A percentile compares a stretch with the other conserved stretches of the same genome.
These are phyloP conservation scores for Shiraia sp. DNA, from an alignment of 2,329 filamentous ascomycete species.

Conservation along the genomic window DNA sequence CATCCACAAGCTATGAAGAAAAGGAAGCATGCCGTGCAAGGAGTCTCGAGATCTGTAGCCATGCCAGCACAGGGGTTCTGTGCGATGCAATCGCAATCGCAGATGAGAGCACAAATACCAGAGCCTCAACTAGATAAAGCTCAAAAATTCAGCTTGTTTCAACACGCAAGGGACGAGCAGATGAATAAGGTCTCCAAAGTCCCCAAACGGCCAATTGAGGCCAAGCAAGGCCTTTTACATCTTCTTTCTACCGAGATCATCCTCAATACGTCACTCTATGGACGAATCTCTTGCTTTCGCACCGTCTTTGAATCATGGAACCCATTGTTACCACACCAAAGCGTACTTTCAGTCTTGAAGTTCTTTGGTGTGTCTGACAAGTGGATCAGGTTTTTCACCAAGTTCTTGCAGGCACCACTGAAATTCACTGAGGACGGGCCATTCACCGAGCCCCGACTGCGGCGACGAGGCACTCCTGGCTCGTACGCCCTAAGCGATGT, in stretches of 20 bases:
- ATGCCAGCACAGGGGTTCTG: too few species aligned
- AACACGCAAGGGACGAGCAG: too few species aligned
- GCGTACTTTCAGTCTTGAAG: slow-evolving; percentile 48
- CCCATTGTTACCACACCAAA: slow-evolving; percentile 48
- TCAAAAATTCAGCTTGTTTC: too few species aligned
- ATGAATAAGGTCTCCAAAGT: slow-evolving; percentile 1
- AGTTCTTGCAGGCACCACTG: slow-evolving; percentile 52
- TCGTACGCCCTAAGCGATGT: slow-evolving; percentile 53
- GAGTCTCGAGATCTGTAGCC: too few species aligned
- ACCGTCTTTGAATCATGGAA: slow-evolving; percentile 39
- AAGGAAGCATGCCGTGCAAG: too few species aligned
- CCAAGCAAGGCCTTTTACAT: slow-evolving; percentile 37
- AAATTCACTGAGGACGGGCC: slow-evolving; percentile 46
- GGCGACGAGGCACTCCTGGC: slow-evolving; percentile 52
- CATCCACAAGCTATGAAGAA: too few species aligned
- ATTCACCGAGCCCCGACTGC: slow-evolving; percentile 41
- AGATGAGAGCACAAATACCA: too few species aligned
- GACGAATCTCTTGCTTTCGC: slow-evolving; percentile 36
- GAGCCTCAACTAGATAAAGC: too few species aligned
- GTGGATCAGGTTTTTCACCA: slow-evolving; percentile 52
- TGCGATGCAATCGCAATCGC: too few species aligned
- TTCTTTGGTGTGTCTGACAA: slow-evolving; percentile 51
- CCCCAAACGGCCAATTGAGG: slow-evolving; percentile 33
- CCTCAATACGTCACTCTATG: slow-evolving; percentile 34
- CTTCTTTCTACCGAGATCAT: slow-evolving; percentile 35